A percentile compares a stretch with the other conserved stretches of the same genome.
Evolutionary conservation across 306 rosid species (phyloP).

Genomic region (Benincasa hispida): DNA sequence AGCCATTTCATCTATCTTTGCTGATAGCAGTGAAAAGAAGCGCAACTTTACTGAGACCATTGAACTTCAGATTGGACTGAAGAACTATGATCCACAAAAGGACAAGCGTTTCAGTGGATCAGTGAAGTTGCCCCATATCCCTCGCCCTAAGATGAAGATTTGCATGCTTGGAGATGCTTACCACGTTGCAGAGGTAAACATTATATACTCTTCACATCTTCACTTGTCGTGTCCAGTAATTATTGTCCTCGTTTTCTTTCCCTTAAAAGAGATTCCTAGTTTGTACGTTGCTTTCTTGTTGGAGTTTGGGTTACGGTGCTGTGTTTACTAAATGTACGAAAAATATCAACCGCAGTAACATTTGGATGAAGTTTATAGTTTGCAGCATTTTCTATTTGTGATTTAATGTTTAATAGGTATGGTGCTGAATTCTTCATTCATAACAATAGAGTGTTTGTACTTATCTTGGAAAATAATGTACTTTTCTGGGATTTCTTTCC

Average conservation of each 20-base stretch:
- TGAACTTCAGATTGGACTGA: constrained; percentile 76
- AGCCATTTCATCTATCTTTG: constrained; percentile 36
- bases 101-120: constrained; percentile 86
- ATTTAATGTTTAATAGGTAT: neutral
- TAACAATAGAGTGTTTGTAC: neutral
- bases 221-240: neutral
- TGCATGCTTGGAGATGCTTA: constrained; percentile 96
- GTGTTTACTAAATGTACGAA: neutral
- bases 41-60: constrained; percentile 65
- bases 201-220: neutral
- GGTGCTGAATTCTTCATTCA: neutral
- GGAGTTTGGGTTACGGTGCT: too few relatives aligned
- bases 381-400: neutral
- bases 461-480: neutral
- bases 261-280: neutral
- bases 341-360: neutral
- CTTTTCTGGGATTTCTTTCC: neutral
- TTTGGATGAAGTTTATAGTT: neutral
- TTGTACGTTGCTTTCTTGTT: neutral
- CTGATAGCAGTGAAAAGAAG: constrained; percentile 40
- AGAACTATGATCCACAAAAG: constrained; percentile 80
- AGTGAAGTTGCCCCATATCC: constrained; percentile 72
- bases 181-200: constrained; percentile 75
- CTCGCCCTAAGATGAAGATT: constrained; percentile 79
- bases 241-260: neutral